phyloP scores from a whole-genome alignment of 2,329 filamentous ascomycete species.

The Fusarium goolgardi region DNA sequence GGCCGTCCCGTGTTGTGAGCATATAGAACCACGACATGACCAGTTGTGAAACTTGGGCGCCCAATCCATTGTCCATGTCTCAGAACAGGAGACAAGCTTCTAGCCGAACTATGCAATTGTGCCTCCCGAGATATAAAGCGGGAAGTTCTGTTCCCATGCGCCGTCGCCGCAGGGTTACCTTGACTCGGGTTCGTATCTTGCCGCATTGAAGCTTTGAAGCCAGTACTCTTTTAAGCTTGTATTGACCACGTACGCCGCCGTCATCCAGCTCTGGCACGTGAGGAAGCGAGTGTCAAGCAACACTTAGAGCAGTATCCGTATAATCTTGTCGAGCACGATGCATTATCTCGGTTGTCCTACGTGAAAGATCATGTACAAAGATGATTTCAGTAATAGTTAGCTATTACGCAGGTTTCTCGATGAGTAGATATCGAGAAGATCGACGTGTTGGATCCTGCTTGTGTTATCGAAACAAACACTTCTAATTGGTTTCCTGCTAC shows the following conservation, averaged over 20 bases:
- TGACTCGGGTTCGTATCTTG: constrained; percentile 31
- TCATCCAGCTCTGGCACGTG: constrained; percentile 16
- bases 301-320: not conserved
- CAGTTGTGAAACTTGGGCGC: constrained; percentile 31
- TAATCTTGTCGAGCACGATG: constrained; percentile 1
- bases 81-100: constrained; percentile 29
- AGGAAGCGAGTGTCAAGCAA: constrained; percentile 21
- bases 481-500: constrained; percentile 7
- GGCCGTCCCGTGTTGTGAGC: constrained; percentile 26
- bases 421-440: constrained; percentile 2
- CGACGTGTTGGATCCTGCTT: constrained; percentile 9
- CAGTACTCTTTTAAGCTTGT: constrained; percentile 46
- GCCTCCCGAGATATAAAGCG: constrained; percentile 15
- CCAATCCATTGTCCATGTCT: constrained; percentile 36
- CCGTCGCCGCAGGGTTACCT: constrained; percentile 2
- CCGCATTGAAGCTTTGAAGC: constrained; percentile 13
- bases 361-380: constrained; percentile 7
- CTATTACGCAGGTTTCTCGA: constrained; percentile 2
- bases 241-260: constrained; percentile 34
- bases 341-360: constrained; percentile 21
- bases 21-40: constrained; percentile 33
- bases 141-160: constrained; percentile 6
- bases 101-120: constrained; percentile 37
- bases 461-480: constrained; percentile 6
- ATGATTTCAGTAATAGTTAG: constrained; percentile 17